These are phyloP conservation scores for Tetrahymena elliotti DNA, from an alignment of 73 alveolate species.

Conservation along the genomic window DNA sequence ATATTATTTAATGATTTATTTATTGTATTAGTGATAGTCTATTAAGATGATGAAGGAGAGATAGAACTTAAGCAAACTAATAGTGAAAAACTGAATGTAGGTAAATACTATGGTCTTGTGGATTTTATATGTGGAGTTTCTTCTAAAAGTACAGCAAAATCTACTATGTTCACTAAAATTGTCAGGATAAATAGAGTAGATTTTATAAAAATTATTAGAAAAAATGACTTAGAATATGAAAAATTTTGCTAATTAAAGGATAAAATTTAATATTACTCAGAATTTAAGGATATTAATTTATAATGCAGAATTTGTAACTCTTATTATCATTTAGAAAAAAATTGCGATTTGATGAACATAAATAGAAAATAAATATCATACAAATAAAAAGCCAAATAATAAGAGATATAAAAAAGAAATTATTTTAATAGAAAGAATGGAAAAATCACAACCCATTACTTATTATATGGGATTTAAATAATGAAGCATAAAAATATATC, in stretches of 20 bases:
- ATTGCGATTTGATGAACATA: background rate
- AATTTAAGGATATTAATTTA: background rate
- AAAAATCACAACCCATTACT: background rate
- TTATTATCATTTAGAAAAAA: background rate
- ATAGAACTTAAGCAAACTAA: background rate
- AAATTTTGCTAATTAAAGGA: background rate
- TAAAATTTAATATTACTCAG: background rate
- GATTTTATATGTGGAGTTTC: background rate
- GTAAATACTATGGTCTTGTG: background rate
- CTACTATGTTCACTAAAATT: background rate
- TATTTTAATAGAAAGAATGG: background rate
- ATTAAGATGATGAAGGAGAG: background rate
- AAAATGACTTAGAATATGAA: background rate
- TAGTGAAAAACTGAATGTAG: background rate
- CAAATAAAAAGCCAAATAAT: too few relatives aligned
- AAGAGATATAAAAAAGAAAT: background rate
- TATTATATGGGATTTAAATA: too few relatives aligned
- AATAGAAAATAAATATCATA: too few relatives aligned
- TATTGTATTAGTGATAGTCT: background rate
- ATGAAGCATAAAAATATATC: background rate
- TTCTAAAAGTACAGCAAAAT: background rate
- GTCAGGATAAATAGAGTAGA: background rate
- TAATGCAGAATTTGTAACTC: background rate
- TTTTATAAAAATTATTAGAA: too few relatives aligned
- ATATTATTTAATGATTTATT: too few relatives aligned